Conservation (phyloP, 2,329 filamentous ascomycete genomes). For the Mycosphaerella sp. region DNA sequence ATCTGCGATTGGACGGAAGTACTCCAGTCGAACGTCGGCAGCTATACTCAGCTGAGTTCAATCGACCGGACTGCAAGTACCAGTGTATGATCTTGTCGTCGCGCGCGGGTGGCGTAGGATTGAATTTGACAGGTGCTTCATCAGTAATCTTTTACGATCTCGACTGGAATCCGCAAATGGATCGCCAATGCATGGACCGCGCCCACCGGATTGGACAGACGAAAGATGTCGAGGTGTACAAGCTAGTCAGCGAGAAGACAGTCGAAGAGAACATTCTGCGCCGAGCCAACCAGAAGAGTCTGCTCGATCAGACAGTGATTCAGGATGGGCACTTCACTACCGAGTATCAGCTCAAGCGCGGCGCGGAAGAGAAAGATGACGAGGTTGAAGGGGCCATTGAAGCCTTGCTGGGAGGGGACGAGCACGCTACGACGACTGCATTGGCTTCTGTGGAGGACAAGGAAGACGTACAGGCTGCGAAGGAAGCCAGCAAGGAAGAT, state of each 20-base stretch:
- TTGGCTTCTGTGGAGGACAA: constrained; percentile 87
- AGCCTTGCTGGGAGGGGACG: constrained; percentile 64
- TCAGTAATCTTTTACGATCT: constrained; percentile 99
- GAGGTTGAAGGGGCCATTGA: constrained; percentile 80
- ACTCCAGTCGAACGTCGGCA: constrained; percentile 95
- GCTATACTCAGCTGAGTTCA: constrained; percentile 93
- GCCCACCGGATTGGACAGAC: constrained; percentile 97
- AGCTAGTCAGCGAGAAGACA: constrained; percentile 55
- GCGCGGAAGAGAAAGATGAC: constrained; percentile 48
- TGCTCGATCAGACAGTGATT: constrained; percentile 96
- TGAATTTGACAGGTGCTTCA: constrained; percentile 94
- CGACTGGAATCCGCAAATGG: constrained; percentile 99
- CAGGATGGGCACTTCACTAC: constrained; percentile 98
- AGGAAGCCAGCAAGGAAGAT: constrained; percentile 78
- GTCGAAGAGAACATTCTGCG: constrained; percentile 97
- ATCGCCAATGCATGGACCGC: constrained; percentile 97
- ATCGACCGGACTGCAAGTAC: constrained; percentile 77
- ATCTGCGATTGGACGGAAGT: constrained; percentile 90
- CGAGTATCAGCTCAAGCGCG: constrained; percentile 54
- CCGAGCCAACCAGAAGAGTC: constrained; percentile 94
- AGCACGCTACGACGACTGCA: constrained; percentile 59
- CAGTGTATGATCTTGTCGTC: constrained; percentile 94
- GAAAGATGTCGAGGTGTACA: constrained; percentile 95
- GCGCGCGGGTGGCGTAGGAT: constrained; percentile 86
- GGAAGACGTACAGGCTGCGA: constrained; percentile 84